These are phyloP conservation scores for Dryas octopetala DNA, from an alignment of 306 rosid genomes.

Conservation along the genomic window DNA sequence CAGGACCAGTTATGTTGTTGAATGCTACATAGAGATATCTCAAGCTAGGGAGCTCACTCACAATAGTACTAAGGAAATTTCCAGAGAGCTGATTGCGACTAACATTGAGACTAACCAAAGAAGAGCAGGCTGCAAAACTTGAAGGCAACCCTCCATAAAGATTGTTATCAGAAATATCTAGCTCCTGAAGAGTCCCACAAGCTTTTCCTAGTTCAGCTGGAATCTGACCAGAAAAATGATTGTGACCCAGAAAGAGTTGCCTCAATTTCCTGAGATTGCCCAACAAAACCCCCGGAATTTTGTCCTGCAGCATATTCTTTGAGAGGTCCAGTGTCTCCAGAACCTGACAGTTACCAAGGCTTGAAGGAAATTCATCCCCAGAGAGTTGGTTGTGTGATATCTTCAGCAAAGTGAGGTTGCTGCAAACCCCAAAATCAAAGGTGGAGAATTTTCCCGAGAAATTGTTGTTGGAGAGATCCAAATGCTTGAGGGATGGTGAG, in stretches of 20 bases:
- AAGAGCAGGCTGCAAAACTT: conserved; percentile 45
- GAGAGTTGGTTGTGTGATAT: conserved; percentile 45
- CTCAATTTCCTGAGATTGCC: conserved; percentile 44
- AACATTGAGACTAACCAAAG: conserved; percentile 49
- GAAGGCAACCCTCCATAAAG: conserved; percentile 59
- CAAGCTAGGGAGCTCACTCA: conserved; percentile 42
- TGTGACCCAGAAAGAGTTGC: conserved; percentile 44
- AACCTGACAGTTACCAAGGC: conserved; percentile 38
- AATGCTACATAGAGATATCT: conserved; percentile 49
- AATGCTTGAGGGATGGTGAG: conserved; percentile 30
- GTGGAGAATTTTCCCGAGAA: conserved; percentile 41
- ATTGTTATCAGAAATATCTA: conserved; percentile 55
- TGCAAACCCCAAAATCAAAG: conserved; percentile 45
- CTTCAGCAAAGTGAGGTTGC: conserved; percentile 40
- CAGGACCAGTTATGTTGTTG: conserved; percentile 61
- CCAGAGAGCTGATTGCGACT: conserved; percentile 57
- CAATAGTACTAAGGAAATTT: conserved; percentile 40
- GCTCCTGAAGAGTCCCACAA: conserved; percentile 44
- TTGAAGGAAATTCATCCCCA: conserved; percentile 37
- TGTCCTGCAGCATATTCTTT: conserved; percentile 33
- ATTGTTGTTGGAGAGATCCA: conserved; percentile 65
- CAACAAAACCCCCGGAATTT: conserved; percentile 49
- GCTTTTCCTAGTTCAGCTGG: conserved; percentile 47
- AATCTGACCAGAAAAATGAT: conserved; percentile 49
- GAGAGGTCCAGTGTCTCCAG: conserved; percentile 60